Percentiles rank a stretch among this genome's conserved stretches.
Conservation (phyloP, 257 asterid genomes). For the Solanum sitiens region DNA sequence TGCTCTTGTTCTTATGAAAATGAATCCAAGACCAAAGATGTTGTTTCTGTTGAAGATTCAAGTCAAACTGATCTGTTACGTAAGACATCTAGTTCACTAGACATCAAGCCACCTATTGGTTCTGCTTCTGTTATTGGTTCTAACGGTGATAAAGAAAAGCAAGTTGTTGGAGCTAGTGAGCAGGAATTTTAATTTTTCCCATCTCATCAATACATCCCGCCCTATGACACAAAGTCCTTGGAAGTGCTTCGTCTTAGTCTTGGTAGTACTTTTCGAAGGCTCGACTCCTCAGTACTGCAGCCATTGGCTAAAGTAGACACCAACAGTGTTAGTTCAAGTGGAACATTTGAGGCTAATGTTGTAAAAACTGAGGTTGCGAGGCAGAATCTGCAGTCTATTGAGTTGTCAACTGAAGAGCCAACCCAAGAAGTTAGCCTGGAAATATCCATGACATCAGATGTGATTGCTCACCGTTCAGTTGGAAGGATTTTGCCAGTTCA, state of each 20-base stretch:
- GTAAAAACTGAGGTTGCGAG: constrained; percentile 36
- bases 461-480: constrained; percentile 16
- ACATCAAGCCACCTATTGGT: not conserved
- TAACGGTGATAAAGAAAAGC: no score
- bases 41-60: not conserved
- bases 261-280: constrained; percentile 6
- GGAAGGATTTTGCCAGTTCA: constrained; percentile 32
- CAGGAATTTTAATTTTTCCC: not conserved
- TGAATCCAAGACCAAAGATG: not conserved
- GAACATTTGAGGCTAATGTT: constrained; percentile 6
- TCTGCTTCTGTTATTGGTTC: not conserved
- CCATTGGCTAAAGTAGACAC: constrained; percentile 25
- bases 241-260: not conserved
- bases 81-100: not conserved
- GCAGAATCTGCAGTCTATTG: not conserved
- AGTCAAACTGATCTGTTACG: not conserved
- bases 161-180: not conserved
- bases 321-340: constrained; percentile 10
- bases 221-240: not conserved
- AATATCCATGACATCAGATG: constrained; percentile 1
- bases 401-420: not conserved
- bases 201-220: not conserved
- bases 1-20: not conserved
- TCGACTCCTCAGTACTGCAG: constrained; percentile 19
- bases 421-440: not conserved